Conservation (phyloP, 2,329 filamentous ascomycete species). For the Apiospora phragmitis region DNA sequence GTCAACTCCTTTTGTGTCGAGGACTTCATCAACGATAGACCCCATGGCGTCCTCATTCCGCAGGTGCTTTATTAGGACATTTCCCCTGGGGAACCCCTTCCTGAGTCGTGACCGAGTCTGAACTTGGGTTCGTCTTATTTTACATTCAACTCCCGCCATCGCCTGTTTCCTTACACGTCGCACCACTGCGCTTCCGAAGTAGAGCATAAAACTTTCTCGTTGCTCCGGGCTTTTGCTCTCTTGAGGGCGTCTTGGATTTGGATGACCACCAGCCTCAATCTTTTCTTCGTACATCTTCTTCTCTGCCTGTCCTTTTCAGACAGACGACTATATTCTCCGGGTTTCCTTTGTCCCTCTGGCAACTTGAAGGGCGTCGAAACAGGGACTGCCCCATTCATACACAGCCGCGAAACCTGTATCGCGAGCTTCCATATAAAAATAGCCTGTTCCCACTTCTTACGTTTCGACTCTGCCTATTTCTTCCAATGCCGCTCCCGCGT, state of each 20-base stretch:
- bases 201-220: neutral
- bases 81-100: neutral
- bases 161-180: neutral
- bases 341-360: neutral
- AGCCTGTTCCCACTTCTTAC: neutral
- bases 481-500: neutral
- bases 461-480: neutral
- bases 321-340: neutral
- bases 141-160: neutral
- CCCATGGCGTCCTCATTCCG: neutral
- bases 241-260: neutral
- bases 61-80: neutral
- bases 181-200: neutral
- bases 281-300: neutral
- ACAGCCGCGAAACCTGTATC: slow-evolving; percentile 3
- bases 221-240: neutral
- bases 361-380: neutral
- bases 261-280: neutral
- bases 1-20: slow-evolving; percentile 2
- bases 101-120: neutral
- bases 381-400: neutral
- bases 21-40: neutral
- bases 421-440: neutral
- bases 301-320: neutral
- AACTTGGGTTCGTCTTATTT: slow-evolving; percentile 1